Percentiles rank a stretch among this genome's conserved stretches.
Conservation (phyloP, 2,329 filamentous ascomycete genomes). For the Sporothrix euskadiensis region DNA sequence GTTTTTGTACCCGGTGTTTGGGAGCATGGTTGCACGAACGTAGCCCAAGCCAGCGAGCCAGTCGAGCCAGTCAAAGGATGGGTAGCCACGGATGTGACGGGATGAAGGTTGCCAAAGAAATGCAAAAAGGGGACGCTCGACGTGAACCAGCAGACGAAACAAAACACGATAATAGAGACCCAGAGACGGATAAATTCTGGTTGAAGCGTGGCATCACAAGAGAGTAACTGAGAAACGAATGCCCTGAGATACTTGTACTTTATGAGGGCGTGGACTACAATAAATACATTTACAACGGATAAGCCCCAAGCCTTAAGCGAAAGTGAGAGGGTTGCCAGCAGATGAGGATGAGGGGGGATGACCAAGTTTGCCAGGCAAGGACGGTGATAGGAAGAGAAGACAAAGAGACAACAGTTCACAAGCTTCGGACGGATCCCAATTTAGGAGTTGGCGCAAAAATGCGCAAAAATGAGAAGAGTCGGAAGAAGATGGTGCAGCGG, state of each 20-base stretch:
- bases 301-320: background rate
- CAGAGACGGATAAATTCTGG: background rate
- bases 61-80: background rate
- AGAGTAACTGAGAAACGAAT: background rate
- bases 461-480: too few species aligned
- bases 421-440: background rate
- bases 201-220: background rate
- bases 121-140: background rate
- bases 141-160: background rate
- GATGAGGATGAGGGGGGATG: background rate
- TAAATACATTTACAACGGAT: background rate
- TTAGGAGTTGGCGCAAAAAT: background rate
- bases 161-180: background rate
- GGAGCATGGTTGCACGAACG: conserved; percentile 6
- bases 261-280: background rate
- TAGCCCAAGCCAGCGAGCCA: background rate
- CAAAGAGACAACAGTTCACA: background rate
- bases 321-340: background rate
- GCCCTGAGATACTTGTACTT: background rate
- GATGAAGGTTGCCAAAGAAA: background rate
- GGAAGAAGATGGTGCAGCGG: background rate
- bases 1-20: background rate
- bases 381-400: background rate
- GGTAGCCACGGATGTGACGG: background rate
- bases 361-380: background rate